Evolutionary conservation across 2,329 filamentous ascomycete species (phyloP).

Genomic region (Pezicula radicicola): DNA sequence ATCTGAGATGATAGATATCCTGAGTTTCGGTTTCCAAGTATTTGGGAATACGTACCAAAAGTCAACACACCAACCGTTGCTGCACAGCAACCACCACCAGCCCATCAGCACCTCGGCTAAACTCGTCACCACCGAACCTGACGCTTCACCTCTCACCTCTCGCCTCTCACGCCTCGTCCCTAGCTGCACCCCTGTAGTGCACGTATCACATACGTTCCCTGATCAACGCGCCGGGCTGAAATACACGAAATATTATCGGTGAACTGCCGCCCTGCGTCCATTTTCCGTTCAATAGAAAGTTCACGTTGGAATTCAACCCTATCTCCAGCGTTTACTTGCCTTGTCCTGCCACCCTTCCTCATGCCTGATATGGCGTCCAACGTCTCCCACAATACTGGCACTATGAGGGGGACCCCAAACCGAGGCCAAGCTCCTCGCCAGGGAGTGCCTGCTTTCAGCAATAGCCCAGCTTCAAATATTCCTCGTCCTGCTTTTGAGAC

Average conservation of each 20-base stretch:
- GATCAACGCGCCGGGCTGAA: conserved; percentile 7
- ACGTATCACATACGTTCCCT: not conserved
- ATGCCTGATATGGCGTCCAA: conserved; percentile 25
- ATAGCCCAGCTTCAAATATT: conserved; percentile 65
- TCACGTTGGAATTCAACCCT: not conserved
- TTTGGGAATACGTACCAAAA: not conserved
- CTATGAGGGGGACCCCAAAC: conserved; percentile 68
- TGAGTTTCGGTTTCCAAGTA: not conserved
- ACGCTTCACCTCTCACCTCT: too few relatives aligned
- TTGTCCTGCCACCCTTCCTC: not conserved
- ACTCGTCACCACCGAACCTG: too few relatives aligned
- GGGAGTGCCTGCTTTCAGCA: conserved; percentile 52
- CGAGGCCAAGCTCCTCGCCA: conserved; percentile 53
- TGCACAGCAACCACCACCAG: too few relatives aligned
- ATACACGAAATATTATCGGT: not conserved
- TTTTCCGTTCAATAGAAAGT: not conserved
- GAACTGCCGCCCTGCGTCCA: not conserved
- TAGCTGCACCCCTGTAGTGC: too few relatives aligned
- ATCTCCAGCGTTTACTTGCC: not conserved
- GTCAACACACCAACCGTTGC: too few relatives aligned
- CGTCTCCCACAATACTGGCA: conserved; percentile 28
- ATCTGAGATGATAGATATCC: not conserved
- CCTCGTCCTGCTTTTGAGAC: conserved; percentile 69
- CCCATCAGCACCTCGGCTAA: too few relatives aligned
- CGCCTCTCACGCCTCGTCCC: too few relatives aligned